Base-by-base conservation (phyloP, 2,329 filamentous ascomycete species). In the Cytospora mali region DNA sequence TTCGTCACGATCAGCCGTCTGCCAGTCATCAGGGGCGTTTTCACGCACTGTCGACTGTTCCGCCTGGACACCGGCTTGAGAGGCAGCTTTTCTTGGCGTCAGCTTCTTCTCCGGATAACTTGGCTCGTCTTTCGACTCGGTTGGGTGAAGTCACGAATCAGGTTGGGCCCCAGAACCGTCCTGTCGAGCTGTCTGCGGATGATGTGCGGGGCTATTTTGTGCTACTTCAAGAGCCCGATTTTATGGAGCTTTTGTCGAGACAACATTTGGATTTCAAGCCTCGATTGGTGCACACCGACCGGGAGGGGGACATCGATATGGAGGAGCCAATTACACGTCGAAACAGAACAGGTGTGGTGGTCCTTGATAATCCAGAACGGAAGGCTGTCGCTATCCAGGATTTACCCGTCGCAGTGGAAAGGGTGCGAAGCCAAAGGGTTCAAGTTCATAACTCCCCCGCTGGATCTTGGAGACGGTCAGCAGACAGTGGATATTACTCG, bases 401-500 rank as follows among this genome's bases (percentile, higher is more conserved):
- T 16, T 28, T 23, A 6, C 21, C 46, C 10, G 33, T 14, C 1
- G 28, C 10, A 23, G 10, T 62, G 14, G 23, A 23, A 25, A 52
- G 60, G n/a, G 11, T 18, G 3, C 39, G 25, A 16, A 62, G 59
- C 52, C 55, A 48, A 28, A 58, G 27, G 46, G 51, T 10, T 7
- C 28, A 21, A 21, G 49, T 65, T 2, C 33, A 29, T n/a, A 4
- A 14, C 42, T 23, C 9, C n/a, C 7, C 42, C 42, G 18, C 3
- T 10, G 9, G 16, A 27, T 10, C n/a, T 4, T 7, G 5, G 27
- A 23, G 49, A 16, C 27, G 25, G 14, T 59, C 63, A 2, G 6
- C 28, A 6, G 64, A 65, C 54, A 65, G 61, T 25, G 64, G 64
- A 9, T 63, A 65, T 33, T 53, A 31, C 29, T 57, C 61, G 16